Percentiles rank a stretch among this genome's conserved stretches.
Evolutionary conservation across 1,284 basidiomycete genomes (phyloP).

Genomic region (Takashimella tepidaria): DNA sequence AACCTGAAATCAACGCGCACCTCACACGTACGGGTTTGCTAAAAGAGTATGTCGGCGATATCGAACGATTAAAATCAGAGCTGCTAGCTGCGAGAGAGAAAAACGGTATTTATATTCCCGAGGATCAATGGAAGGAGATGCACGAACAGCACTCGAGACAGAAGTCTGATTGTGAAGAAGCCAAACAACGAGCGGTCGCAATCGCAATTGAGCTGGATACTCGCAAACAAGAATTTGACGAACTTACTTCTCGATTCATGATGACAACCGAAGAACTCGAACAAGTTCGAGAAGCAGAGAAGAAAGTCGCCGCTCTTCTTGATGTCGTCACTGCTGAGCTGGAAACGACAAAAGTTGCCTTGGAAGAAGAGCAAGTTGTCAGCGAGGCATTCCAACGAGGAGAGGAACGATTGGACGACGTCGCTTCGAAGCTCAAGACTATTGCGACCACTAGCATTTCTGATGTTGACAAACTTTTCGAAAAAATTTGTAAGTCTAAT

Average conservation of each 20-base stretch:
- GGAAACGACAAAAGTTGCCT: conserved; percentile 53
- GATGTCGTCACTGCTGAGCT: conserved; percentile 58
- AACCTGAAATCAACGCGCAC: conserved; percentile 90
- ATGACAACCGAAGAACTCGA: conserved; percentile 69
- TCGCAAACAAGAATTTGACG: conserved; percentile 84
- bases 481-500: conserved; percentile 65
- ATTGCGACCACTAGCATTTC: conserved; percentile 63
- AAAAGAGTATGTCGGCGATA: conserved; percentile 93
- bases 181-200: conserved; percentile 72
- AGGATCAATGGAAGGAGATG: conserved; percentile 82
- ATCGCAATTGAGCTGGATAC: conserved; percentile 73
- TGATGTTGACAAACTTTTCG: conserved; percentile 70
- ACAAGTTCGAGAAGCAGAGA: conserved; percentile 50
- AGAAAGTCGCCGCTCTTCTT: conserved; percentile 57
- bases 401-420: conserved; percentile 63
- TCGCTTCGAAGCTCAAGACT: conserved; percentile 65
- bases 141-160: conserved; percentile 67
- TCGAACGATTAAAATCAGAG: conserved; percentile 88
- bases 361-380: conserved; percentile 72
- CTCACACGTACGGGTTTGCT: conserved; percentile 88
- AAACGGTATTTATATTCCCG: conserved; percentile 87
- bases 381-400: conserved; percentile 70
- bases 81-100: conserved; percentile 81
- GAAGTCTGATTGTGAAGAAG: conserved; percentile 71
- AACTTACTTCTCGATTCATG: conserved; percentile 70